phyloP scores from a whole-genome alignment of 2,329 filamentous ascomycete species.

The Pseudophaeomoniella oleicola region DNA sequence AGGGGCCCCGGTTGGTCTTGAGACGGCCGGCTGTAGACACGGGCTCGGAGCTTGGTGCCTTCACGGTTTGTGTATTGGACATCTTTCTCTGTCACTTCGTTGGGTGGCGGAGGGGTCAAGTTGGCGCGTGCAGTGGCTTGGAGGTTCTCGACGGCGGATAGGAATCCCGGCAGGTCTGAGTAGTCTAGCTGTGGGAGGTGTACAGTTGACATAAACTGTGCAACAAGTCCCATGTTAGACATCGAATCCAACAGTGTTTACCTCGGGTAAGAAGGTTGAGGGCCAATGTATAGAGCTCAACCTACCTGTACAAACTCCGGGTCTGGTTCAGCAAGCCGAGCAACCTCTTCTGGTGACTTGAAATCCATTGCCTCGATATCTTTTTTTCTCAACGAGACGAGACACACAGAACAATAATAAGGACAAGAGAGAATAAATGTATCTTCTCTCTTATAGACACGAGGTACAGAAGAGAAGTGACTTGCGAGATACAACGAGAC shows the following conservation, averaged over 20 bases:
- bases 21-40: slow-evolving; percentile 10
- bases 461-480: no score
- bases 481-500: no score
- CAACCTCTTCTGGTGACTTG: slow-evolving; percentile 11
- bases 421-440: no score
- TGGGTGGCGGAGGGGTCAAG: slow-evolving; percentile 7
- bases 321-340: slow-evolving; percentile 14
- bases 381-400: no score
- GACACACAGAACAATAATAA: no score
- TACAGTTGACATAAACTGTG: slow-evolving; percentile 9
- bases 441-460: no score
- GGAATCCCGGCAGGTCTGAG: slow-evolving; percentile 8
- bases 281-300: slow-evolving; percentile 4
- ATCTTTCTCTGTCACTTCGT: slow-evolving; percentile 9
- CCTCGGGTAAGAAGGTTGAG: background rate
- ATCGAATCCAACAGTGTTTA: slow-evolving; percentile 1
- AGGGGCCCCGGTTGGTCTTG: slow-evolving; percentile 8
- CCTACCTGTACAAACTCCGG: slow-evolving; percentile 16
- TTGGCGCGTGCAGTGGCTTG: slow-evolving; percentile 4
- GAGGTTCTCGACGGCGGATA: slow-evolving; percentile 7
- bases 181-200: slow-evolving; percentile 9
- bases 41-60: slow-evolving; percentile 11
- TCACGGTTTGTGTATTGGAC: slow-evolving; percentile 11
- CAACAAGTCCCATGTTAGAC: no score
- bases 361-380: no score